Conservation (phyloP, 2,329 filamentous ascomycete species). For the Talaromyces pinophilus region DNA sequence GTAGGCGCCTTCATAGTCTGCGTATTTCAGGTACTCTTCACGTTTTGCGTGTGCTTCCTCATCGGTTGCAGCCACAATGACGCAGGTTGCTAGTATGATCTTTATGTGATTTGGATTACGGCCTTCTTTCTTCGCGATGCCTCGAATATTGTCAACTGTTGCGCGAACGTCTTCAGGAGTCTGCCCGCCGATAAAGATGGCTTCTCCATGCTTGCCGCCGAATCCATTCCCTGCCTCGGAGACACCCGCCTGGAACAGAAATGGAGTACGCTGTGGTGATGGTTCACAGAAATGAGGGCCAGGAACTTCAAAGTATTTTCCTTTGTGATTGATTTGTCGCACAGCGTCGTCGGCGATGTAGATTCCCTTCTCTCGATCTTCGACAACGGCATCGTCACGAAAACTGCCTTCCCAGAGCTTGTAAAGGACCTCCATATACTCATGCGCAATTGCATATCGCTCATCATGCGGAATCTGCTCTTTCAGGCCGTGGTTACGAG, state of each 20-base stretch:
- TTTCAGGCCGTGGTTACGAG: slow-evolving; percentile 49
- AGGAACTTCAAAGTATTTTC: slow-evolving; percentile 23
- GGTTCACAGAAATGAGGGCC: slow-evolving; percentile 46
- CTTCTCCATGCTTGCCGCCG: slow-evolving; percentile 48
- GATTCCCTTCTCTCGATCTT: slow-evolving; percentile 24
- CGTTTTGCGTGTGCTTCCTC: slow-evolving; percentile 48
- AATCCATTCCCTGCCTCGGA: slow-evolving; percentile 51
- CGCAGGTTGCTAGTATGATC: slow-evolving; percentile 47
- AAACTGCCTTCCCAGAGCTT: slow-evolving; percentile 58
- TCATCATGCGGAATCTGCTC: slow-evolving; percentile 53
- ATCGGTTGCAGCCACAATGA: slow-evolving; percentile 49
- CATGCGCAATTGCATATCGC: slow-evolving; percentile 52
- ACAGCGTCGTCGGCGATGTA: slow-evolving; percentile 41
- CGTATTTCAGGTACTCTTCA: slow-evolving; percentile 46
- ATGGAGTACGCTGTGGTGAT: slow-evolving; percentile 51
- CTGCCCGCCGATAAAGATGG: slow-evolving; percentile 52
- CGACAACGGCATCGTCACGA: slow-evolving; percentile 45
- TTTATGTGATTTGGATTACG: slow-evolving; percentile 46
- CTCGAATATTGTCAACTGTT: slow-evolving; percentile 46
- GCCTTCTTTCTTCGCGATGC: slow-evolving; percentile 41
- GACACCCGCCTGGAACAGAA: slow-evolving; percentile 51
- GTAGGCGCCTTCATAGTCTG: slow-evolving; percentile 48
- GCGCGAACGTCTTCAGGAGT: slow-evolving; percentile 44
- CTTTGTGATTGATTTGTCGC: slow-evolving; percentile 42
- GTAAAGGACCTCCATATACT: slow-evolving; percentile 49